These are phyloP conservation scores for Bacidia rubella DNA, from an alignment of 495 filamentous ascomycete species.

Conservation along the genomic window DNA sequence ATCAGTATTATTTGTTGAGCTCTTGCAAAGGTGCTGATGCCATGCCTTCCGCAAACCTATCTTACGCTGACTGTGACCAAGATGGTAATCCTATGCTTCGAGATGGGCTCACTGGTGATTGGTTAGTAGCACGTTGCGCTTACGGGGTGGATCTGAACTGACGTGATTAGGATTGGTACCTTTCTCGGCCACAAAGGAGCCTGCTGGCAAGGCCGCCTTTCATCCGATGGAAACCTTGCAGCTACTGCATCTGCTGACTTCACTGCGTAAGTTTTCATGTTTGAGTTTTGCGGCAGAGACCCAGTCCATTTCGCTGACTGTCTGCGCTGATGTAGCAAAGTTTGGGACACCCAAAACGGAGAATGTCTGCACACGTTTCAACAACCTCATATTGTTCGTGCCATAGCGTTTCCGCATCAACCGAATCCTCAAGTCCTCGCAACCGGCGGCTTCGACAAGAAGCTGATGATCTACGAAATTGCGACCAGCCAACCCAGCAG, in stretches of 20 bases:
- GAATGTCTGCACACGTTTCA: constrained; percentile 79
- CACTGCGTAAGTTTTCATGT: constrained; percentile 61
- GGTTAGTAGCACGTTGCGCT: constrained; percentile 32
- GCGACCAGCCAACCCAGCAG: constrained; percentile 31
- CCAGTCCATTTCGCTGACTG: background rate
- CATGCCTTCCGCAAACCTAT: background rate
- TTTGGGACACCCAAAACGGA: constrained; percentile 93
- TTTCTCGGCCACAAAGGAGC: constrained; percentile 97
- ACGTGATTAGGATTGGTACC: constrained; percentile 66
- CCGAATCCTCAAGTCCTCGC: constrained; percentile 68
- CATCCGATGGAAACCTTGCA: constrained; percentile 73
- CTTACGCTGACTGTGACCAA: constrained; percentile 18
- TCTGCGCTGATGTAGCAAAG: constrained; percentile 42
- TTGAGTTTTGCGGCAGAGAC: background rate
- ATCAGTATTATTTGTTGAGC: constrained; percentile 89
- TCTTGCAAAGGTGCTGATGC: constrained; percentile 74
- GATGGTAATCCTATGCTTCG: constrained; percentile 98
- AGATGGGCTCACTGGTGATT: constrained; percentile 92
- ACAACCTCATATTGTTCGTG: constrained; percentile 88
- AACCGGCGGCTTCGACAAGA: constrained; percentile 91
- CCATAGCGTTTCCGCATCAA: constrained; percentile 70
- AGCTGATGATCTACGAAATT: constrained; percentile 86
- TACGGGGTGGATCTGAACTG: background rate
- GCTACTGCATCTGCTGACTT: constrained; percentile 94
- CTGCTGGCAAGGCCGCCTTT: constrained; percentile 87